phyloP scores from a whole-genome alignment of 495 filamentous ascomycete species.

The Schizothecium vesticola region DNA sequence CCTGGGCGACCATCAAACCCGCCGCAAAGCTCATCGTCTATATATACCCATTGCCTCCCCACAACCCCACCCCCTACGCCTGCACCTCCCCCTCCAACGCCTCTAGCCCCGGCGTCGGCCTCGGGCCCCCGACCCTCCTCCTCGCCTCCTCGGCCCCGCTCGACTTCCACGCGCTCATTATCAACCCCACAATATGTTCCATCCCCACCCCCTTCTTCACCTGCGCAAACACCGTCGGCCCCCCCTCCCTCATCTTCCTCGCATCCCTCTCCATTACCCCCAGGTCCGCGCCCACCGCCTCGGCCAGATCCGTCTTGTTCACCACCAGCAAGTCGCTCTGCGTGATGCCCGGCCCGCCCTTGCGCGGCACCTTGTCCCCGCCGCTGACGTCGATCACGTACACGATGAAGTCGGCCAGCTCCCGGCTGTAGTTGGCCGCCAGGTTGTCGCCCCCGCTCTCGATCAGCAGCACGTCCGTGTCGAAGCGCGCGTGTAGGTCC shows the following conservation, averaged over 20 bases:
- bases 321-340: conserved; percentile 88
- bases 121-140: conserved; percentile 46
- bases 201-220: conserved; percentile 88
- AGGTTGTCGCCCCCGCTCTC: conserved; percentile 95
- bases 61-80: neutral
- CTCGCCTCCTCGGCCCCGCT: conserved; percentile 68
- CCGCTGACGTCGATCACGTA: conserved; percentile 97
- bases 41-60: neutral
- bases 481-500: conserved; percentile 70
- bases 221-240: conserved; percentile 93
- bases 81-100: conserved; percentile 14
- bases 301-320: conserved; percentile 94
- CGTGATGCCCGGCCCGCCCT: conserved; percentile 95
- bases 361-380: conserved; percentile 95
- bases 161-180: conserved; percentile 86
- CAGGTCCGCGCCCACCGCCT: conserved; percentile 86
- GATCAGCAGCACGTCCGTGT: conserved; percentile 74
- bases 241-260: conserved; percentile 89
- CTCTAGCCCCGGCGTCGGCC: conserved; percentile 44
- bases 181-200: conserved; percentile 78
- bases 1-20: neutral
- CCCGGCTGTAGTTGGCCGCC: conserved; percentile 89
- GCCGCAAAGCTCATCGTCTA: neutral
- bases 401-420: conserved; percentile 94
- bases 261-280: conserved; percentile 93